Conservation (phyloP, 208 protist species). For the Novymonas esmeraldas region DNA sequence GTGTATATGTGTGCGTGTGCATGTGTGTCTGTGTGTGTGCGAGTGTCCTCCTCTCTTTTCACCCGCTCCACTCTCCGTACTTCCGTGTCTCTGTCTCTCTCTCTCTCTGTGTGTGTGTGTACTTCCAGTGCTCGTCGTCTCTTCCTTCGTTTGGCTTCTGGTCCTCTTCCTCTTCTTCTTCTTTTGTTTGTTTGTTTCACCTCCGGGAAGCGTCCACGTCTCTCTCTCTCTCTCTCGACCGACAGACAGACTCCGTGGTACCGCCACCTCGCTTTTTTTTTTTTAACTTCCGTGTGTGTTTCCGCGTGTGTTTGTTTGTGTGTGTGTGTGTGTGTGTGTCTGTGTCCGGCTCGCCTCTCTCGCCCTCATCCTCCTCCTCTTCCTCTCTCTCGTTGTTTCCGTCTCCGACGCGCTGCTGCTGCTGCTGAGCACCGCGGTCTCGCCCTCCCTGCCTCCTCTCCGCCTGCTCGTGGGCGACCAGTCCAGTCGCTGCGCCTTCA, state of each 20-base stretch:
- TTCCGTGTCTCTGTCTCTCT: background rate
- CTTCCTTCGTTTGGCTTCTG: background rate
- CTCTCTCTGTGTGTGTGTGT: background rate
- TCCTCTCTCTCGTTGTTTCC: background rate
- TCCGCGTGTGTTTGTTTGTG: background rate
- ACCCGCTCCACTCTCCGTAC: background rate
- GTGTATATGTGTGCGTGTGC: constrained; percentile 9
- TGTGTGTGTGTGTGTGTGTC: background rate
- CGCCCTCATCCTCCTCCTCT: background rate
- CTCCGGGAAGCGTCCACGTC: too few species aligned
- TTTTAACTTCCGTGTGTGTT: too few species aligned
- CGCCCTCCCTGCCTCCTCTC: background rate
- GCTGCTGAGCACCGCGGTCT: background rate
- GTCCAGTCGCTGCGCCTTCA: too few species aligned
- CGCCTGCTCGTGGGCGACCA: too few species aligned
- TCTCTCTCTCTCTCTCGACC: background rate
- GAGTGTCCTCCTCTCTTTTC: background rate
- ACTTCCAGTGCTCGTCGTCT: background rate
- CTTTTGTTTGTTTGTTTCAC: background rate
- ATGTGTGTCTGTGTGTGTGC: background rate
- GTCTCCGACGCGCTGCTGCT: background rate
- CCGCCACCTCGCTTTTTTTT: background rate
- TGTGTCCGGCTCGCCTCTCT: background rate
- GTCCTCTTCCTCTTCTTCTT: too few species aligned
- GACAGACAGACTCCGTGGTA: background rate